These are phyloP conservation scores for Xylaria sp. DNA, from an alignment of 2,329 filamentous ascomycete genomes.

Conservation along the genomic window DNA sequence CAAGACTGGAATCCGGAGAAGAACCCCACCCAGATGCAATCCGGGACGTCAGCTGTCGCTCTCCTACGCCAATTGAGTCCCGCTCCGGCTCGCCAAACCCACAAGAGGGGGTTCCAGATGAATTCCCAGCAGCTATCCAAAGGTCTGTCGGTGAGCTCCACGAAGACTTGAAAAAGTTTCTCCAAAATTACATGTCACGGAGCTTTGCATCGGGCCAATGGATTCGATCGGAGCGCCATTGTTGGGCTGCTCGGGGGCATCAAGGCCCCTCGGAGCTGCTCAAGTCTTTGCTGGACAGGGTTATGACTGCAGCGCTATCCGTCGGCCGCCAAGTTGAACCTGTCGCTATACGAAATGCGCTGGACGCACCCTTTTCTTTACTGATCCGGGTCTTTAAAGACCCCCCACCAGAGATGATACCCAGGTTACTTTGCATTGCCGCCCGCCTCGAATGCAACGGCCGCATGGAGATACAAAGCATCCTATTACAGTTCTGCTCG, in stretches of 20 bases:
- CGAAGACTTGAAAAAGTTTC: constrained; percentile 21
- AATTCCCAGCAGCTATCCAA: constrained; percentile 1
- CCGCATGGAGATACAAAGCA: constrained; percentile 25
- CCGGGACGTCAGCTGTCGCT: constrained; percentile 27
- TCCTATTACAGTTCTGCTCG: constrained; percentile 28
- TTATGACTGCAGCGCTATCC: constrained; percentile 28
- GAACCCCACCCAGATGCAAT: constrained; percentile 25
- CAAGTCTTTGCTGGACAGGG: constrained; percentile 27
- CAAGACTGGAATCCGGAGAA: constrained; percentile 25
- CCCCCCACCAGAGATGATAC: constrained; percentile 27
- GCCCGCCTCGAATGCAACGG: constrained; percentile 25
- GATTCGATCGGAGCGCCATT: constrained; percentile 22
- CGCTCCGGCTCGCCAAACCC: constrained; percentile 10
- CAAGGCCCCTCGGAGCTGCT: constrained; percentile 26
- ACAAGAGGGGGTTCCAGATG: background rate
- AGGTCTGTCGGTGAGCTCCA: constrained; percentile 2
- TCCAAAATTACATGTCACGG: constrained; percentile 20
- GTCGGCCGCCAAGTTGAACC: constrained; percentile 27
- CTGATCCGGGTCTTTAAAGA: constrained; percentile 28
- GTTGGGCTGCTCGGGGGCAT: constrained; percentile 25
- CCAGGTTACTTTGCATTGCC: constrained; percentile 25
- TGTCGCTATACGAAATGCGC: constrained; percentile 21
- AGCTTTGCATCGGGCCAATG: constrained; percentile 23
- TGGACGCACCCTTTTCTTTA: constrained; percentile 27
- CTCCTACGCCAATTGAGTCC: constrained; percentile 19